Evolutionary conservation across 2,329 filamentous ascomycete species (phyloP).

Genomic region (Exserohilum turcica): DNA sequence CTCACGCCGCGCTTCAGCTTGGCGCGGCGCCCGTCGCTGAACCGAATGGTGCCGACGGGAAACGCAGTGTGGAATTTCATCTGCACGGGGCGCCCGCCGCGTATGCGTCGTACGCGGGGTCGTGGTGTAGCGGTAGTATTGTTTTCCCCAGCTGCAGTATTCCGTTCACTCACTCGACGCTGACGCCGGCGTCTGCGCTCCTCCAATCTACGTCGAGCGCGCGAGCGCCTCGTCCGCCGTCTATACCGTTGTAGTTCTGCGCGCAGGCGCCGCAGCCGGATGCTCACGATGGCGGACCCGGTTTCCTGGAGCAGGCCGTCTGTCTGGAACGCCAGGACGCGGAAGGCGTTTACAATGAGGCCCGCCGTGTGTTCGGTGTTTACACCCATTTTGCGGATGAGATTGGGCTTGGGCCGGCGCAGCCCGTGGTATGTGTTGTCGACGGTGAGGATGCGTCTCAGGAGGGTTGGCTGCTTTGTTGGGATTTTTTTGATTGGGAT

Average conservation of each 20-base stretch:
- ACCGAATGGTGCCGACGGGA: background rate
- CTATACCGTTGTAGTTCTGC: background rate
- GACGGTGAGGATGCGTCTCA: background rate
- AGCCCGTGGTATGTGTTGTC: background rate
- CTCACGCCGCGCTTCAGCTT: background rate
- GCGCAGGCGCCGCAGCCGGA: background rate
- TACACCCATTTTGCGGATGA: background rate
- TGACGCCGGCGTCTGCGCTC: too few relatives aligned
- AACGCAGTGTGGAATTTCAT: background rate
- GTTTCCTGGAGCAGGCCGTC: conserved; percentile 3
- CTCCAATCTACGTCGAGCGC: too few relatives aligned
- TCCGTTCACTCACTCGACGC: too few relatives aligned
- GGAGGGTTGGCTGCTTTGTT: background rate
- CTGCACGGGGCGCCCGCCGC: background rate
- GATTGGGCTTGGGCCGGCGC: too few relatives aligned
- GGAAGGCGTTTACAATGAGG: background rate
- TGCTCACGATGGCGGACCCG: background rate
- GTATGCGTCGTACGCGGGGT: background rate
- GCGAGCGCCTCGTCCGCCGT: too few relatives aligned
- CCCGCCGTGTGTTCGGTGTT: background rate
- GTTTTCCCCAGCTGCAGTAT: too few relatives aligned
- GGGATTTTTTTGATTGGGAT: background rate
- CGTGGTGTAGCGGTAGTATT: background rate
- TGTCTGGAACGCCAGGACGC: background rate
- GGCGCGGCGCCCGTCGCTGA: background rate